Evolutionary conservation across 768 basidiomycete species (phyloP), one percentile per base, ranked within the genome.

Genomic region (Kwoniella europaea): DNA sequence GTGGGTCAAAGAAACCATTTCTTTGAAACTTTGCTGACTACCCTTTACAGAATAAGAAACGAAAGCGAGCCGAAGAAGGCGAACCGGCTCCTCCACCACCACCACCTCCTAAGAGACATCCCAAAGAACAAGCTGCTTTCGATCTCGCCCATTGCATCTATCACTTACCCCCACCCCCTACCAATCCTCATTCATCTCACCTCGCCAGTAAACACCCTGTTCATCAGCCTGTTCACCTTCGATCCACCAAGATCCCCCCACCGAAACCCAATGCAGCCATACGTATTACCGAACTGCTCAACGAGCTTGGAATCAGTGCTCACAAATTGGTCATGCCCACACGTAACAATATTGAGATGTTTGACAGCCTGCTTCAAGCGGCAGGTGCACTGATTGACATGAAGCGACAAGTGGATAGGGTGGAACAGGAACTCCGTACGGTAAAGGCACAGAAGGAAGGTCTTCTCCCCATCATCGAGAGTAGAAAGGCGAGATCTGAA

Each of bases 251-350:
- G 82, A 86, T 97, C 29, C 91, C 93, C 1, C 83, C 86, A 43
- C 92, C 93, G 16, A 96, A 94, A 81, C 86, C 90, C 4, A 87
- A 89, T 50, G 76, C 78, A 15, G 88, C 89, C 2, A 89, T 89
- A 16, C 93, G 94, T 79, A 88, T 98, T 75, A 86, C 89, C 10
- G 89, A 91, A 69, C 87, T 90, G 15, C 87, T 98, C 16, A 81
- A 86, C 7, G 94, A 98, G 83, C 86, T 95, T 12, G 90, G 91
- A 15, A 85, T 97, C 12, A 87, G 87, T 16, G 86, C 89, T 66
- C 87, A 87, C 16, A 89, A 91, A 12, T 87, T 99, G 61, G 92
- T 96, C 71, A 98, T 98, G 94, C 97, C 97, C 18, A 98, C 97
- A 2, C 87, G 89, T 50, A 89, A 90, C 27, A 97, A 94, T 73